phyloP scores from a whole-genome alignment of 345 rosid genomes.

The Ailanthus altissimus region DNA sequence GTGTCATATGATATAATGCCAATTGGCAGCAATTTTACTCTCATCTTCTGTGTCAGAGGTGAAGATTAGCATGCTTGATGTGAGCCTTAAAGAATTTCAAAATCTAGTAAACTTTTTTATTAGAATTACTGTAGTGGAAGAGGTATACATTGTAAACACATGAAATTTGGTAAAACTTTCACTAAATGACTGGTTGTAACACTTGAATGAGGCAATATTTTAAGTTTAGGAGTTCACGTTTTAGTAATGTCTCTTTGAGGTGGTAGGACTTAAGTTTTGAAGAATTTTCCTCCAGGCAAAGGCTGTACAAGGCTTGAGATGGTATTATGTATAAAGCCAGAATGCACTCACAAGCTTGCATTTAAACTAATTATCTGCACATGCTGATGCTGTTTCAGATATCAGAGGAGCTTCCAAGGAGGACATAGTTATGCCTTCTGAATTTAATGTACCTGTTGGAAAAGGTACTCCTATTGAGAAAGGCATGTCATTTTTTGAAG shows the following conservation, averaged over 20 bases:
- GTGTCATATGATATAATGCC: not conserved
- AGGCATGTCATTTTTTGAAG: slow-evolving; percentile 22
- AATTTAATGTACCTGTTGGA: slow-evolving; percentile 25
- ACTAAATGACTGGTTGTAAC: not conserved
- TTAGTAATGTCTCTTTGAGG: slow-evolving; percentile 1
- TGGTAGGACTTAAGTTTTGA: not conserved
- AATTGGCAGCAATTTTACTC: not conserved
- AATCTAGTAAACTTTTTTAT: slow-evolving; percentile 1
- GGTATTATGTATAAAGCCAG: not conserved
- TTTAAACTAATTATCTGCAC: not conserved
- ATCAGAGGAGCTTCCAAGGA: slow-evolving; percentile 35
- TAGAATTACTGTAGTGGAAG: not conserved
- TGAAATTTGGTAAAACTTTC: not conserved
- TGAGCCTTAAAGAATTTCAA: not conserved
- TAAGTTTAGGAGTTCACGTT: not conserved
- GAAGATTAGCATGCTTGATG: not conserved
- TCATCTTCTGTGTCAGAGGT: not conserved
- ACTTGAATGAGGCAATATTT: not conserved
- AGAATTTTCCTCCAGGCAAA: not conserved
- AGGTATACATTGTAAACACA: not conserved
- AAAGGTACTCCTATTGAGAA: slow-evolving; percentile 32
- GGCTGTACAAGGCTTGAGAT: not conserved
- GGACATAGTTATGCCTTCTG: slow-evolving; percentile 32
- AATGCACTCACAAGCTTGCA: slow-evolving; percentile 9
- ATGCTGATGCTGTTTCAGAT: slow-evolving; percentile 36